Evolutionary conservation across 2,329 filamentous ascomycete genomes (phyloP), one percentile per base, ranked within the genome.

Genomic region (Ophiocordyceps camponoti-leonardi): DNA sequence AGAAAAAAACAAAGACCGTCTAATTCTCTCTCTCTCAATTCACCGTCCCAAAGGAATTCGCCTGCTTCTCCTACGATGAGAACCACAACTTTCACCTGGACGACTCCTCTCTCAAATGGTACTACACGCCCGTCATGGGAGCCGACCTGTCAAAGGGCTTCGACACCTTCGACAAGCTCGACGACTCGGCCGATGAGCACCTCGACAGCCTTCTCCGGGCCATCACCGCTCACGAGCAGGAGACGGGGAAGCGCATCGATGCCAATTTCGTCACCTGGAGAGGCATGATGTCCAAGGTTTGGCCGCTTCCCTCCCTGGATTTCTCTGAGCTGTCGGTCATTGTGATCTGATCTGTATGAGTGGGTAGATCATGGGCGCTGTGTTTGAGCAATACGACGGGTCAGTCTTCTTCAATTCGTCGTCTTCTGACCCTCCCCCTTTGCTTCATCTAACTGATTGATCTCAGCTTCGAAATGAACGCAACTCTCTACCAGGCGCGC

Each of bases 211-310:
- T 98, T 28, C 68, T 98, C 20, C 79, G 77, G 49, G 81, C 87
- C 1, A 77, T 98, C 42, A 69, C 79, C 43, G 72, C 74, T 23
- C 71, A 85, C 52, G 92, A 96, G 63, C 70, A 79, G 59, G 69
- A 78, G 51, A 76, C 72, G 1, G 73, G 75, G 2, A 71, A 75
- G 55, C 80, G 73, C 56, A 79, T 81, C 30, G 79, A 87, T 49
- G 81, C 83, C 2, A 79, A 94, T 54, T 61, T 96, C 42, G 72
- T 96, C 44, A 96, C 90, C 1, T 98, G 90, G 90, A 73, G 92
- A 56, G 92, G 92, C 35, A 95, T 96, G 86, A 88, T 98, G 81
- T 96, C 92, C 50, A 98, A 95, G 73, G 86, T 62, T 45, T 35
- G n/a, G n/a, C n/a, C n/a, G n/a, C n/a, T n/a, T n/a, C n/a, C n/a